Evolutionary conservation across 345 rosid genomes (phyloP).

Genomic region (Combretum micranthum): DNA sequence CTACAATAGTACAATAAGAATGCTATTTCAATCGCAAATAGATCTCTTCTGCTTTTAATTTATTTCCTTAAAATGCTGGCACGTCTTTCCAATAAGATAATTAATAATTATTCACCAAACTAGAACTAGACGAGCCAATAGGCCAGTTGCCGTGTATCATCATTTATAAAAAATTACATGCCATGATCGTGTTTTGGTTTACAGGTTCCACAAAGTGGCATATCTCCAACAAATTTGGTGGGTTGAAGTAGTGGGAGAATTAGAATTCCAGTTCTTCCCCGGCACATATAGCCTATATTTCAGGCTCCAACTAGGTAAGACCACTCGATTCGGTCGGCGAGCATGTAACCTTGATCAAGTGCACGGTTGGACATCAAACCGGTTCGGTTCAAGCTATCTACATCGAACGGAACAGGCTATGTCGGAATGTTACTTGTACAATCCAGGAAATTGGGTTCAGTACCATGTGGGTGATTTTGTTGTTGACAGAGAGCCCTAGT

Average conservation of each 20-base stretch:
- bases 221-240: slow-evolving; percentile 32
- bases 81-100: no score
- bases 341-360: slow-evolving; percentile 19
- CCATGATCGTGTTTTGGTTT: not conserved
- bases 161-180: not conserved
- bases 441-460: slow-evolving; percentile 23
- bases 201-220: slow-evolving; percentile 20
- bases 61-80: no score
- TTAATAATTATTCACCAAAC: not conserved
- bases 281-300: slow-evolving; percentile 27
- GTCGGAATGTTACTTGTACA: slow-evolving; percentile 18
- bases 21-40: no score
- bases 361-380: slow-evolving; percentile 38
- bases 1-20: no score
- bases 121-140: no score
- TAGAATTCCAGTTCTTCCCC: slow-evolving; percentile 25
- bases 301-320: slow-evolving; percentile 29
- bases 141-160: not conserved
- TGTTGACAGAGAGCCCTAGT: slow-evolving; percentile 6
- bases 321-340: slow-evolving; percentile 19
- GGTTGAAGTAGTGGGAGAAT: slow-evolving; percentile 23
- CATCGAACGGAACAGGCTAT: slow-evolving; percentile 19
- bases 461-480: slow-evolving; percentile 26
- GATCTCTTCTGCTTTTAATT: no score
- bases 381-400: slow-evolving; percentile 22